Evolutionary conservation across 1,284 basidiomycete genomes (phyloP).

Genomic region (Ustilago xerochloae): DNA sequence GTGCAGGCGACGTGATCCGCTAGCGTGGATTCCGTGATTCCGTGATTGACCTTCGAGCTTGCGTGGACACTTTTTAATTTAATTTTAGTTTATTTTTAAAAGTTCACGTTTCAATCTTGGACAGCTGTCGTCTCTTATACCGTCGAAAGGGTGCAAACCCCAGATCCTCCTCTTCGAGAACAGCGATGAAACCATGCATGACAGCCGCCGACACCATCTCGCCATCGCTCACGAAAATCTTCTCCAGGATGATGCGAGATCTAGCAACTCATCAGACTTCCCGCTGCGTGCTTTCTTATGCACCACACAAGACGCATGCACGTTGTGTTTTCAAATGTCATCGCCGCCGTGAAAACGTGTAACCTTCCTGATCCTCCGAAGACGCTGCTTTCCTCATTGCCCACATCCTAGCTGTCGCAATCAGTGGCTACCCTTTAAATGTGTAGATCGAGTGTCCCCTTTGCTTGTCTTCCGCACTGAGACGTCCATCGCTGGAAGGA

Average conservation of each 20-base stretch:
- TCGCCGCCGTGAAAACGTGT: no score
- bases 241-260: constrained; percentile 18
- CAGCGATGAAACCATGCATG: background rate
- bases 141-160: constrained; percentile 4
- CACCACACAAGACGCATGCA: no score
- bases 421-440: no score
- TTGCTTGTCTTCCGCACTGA: no score
- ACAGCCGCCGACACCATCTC: background rate
- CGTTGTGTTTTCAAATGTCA: no score
- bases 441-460: no score
- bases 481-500: no score
- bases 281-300: background rate
- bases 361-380: no score
- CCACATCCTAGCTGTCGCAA: no score
- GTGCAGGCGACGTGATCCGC: constrained; percentile 22
- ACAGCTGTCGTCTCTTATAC: constrained; percentile 24
- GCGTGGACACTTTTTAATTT: constrained; percentile 5
- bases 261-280: background rate
- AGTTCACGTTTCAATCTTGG: constrained; percentile 12
- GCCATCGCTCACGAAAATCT: constrained; percentile 9
- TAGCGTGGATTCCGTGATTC: constrained; percentile 41
- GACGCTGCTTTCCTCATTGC: no score
- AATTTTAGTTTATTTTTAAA: background rate
- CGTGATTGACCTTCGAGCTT: constrained; percentile 25
- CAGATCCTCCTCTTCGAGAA: constrained; percentile 8